Conservation (phyloP, 371 early-diverging fungal species). For the Rhizopus delemar region DNA sequence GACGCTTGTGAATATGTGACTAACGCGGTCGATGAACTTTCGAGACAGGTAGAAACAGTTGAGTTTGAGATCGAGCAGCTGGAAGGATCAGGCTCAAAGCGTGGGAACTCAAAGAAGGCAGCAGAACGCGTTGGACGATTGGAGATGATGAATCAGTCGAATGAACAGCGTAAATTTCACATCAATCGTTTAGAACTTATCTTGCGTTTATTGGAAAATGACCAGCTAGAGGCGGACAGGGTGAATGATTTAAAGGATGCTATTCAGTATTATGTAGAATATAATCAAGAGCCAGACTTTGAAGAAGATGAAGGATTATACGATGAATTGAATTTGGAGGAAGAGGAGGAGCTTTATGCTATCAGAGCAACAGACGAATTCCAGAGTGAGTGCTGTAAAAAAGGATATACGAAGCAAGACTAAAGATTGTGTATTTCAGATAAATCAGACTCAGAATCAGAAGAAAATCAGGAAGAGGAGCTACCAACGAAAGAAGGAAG, state of each 20-base stretch:
- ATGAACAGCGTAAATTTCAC: slow-evolving; percentile 91
- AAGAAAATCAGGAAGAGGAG: slow-evolving; percentile 20
- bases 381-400: slow-evolving; percentile 24
- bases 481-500: slow-evolving; percentile 15
- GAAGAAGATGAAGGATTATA: slow-evolving; percentile 91
- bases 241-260: slow-evolving; percentile 57
- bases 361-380: slow-evolving; percentile 57
- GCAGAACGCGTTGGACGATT: slow-evolving; percentile 69
- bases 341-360: slow-evolving; percentile 79
- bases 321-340: slow-evolving; percentile 89
- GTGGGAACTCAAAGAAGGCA: slow-evolving; percentile 60
- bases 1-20: slow-evolving; percentile 83
- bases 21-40: slow-evolving; percentile 78
- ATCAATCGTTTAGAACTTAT: slow-evolving; percentile 87
- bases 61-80: slow-evolving; percentile 91
- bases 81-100: slow-evolving; percentile 65
- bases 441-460: slow-evolving; percentile 26
- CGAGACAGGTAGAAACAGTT: slow-evolving; percentile 83
- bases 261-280: slow-evolving; percentile 90
- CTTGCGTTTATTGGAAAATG: slow-evolving; percentile 90
- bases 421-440: slow-evolving; percentile 6
- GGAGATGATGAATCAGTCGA: slow-evolving; percentile 62
- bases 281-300: slow-evolving; percentile 86
- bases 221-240: slow-evolving; percentile 74
- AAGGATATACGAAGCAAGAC: not conserved